These are phyloP conservation scores for Hericium rajendrae DNA, from an alignment of 768 basidiomycete species.

Conservation along the genomic window DNA sequence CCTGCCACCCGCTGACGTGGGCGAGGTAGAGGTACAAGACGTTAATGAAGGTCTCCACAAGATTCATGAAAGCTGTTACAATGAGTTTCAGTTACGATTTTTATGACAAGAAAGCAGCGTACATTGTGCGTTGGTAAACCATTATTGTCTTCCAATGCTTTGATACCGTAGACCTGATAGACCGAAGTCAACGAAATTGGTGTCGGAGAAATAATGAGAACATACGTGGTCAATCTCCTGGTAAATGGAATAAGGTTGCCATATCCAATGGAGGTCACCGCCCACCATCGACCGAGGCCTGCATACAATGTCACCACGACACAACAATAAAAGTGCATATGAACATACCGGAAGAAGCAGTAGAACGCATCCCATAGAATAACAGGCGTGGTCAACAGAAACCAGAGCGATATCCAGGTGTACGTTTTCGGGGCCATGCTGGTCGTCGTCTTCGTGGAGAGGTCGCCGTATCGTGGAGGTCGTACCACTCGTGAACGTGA, in stretches of 20 bases:
- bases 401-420: constrained; percentile 21
- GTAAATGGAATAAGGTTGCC: constrained; percentile 75
- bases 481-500: background rate
- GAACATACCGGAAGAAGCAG: constrained; percentile 63
- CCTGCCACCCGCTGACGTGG: constrained; percentile 48
- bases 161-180: constrained; percentile 60
- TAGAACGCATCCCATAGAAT: constrained; percentile 77
- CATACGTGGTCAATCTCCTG: constrained; percentile 47
- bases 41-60: constrained; percentile 73
- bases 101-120: constrained; percentile 15
- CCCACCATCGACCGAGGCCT: constrained; percentile 83
- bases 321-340: constrained; percentile 14
- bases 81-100: background rate
- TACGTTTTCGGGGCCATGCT: constrained; percentile 20
- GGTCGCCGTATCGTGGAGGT: background rate
- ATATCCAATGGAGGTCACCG: constrained; percentile 88
- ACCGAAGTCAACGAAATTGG: background rate
- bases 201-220: constrained; percentile 5
- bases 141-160: constrained; percentile 49
- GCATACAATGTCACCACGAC: background rate
- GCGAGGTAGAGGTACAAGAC: constrained; percentile 67
- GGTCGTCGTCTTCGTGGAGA: background rate
- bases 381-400: constrained; percentile 51
- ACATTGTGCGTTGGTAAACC: constrained; percentile 91
- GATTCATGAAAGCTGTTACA: constrained; percentile 58